Conservation (phyloP, 768 basidiomycete genomes). For the Lactarius indigo region DNA sequence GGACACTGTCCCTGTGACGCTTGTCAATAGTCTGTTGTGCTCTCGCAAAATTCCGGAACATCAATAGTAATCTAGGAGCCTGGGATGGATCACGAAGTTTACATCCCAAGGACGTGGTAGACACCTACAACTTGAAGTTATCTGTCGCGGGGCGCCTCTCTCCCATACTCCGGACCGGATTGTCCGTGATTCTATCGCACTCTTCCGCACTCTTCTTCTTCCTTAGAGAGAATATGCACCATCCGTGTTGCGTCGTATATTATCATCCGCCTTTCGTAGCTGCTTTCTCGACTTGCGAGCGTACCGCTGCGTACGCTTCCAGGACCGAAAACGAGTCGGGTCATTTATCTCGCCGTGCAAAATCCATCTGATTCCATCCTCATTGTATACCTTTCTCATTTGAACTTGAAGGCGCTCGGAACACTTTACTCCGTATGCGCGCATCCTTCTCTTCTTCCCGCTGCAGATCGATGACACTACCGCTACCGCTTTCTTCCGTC, state of each 20-base stretch:
- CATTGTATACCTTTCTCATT: constrained; percentile 60
- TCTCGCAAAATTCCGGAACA: no score
- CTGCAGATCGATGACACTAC: neutral
- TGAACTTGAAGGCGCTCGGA: constrained; percentile 74
- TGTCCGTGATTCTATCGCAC: no score
- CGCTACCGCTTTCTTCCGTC: neutral
- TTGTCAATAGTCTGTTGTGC: no score
- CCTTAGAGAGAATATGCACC: constrained; percentile 11
- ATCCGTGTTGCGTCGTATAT: neutral
- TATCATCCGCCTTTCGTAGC: constrained; percentile 39
- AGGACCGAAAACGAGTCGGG: neutral
- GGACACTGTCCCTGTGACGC: no score
- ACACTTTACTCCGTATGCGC: constrained; percentile 53
- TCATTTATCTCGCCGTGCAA: neutral
- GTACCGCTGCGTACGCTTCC: constrained; percentile 43
- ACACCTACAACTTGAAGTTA: no score
- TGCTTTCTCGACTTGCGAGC: constrained; percentile 74
- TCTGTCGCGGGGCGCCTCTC: no score
- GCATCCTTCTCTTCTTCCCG: constrained; percentile 22
- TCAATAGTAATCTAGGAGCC: no score
- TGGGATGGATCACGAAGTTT: no score
- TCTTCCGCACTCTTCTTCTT: constrained; percentile 25
- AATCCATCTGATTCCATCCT: no score
- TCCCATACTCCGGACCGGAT: neutral
- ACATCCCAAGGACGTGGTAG: no score